phyloP scores from a whole-genome alignment of 441 rosid genomes.

The Rhodomyrtus psidioides region DNA sequence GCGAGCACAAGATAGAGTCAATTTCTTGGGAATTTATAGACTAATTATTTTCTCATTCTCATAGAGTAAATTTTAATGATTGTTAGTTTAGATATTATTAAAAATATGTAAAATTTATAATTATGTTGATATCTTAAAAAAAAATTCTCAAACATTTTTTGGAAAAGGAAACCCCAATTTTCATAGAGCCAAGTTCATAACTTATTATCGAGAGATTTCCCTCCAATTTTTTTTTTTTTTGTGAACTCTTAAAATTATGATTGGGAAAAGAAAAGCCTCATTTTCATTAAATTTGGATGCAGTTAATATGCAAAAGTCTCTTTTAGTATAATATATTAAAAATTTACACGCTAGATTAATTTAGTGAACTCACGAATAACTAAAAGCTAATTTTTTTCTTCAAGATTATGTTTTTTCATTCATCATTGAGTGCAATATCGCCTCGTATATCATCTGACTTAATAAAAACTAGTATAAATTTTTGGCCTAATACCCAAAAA shows the following conservation, averaged over 20 bases:
- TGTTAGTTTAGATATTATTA: not conserved
- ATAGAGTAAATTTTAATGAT: not conserved
- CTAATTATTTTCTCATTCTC: not conserved
- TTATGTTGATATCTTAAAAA: not conserved
- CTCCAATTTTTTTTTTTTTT: not conserved
- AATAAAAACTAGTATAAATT: not conserved
- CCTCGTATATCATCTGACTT: not conserved
- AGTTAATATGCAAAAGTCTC: not conserved
- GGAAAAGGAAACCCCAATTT: not conserved
- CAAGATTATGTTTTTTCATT: not conserved
- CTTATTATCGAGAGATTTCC: not conserved
- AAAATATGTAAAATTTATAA: not conserved
- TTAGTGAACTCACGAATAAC: not conserved
- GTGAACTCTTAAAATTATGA: not conserved
- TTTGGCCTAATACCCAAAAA: no score
- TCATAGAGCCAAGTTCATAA: not conserved
- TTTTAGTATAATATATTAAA: not conserved
- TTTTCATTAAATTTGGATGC: not conserved
- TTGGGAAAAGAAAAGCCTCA: not conserved
- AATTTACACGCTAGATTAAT: not conserved
- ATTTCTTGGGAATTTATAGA: no score
- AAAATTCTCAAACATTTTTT: not conserved
- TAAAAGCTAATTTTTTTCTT: not conserved
- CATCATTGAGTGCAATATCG: not conserved
- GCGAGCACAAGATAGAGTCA: no score